A percentile compares a stretch with the other conserved stretches of the same genome.
Evolutionary conservation across 257 asterid genomes (phyloP).

Genomic region (Marsdenia floribunda): DNA sequence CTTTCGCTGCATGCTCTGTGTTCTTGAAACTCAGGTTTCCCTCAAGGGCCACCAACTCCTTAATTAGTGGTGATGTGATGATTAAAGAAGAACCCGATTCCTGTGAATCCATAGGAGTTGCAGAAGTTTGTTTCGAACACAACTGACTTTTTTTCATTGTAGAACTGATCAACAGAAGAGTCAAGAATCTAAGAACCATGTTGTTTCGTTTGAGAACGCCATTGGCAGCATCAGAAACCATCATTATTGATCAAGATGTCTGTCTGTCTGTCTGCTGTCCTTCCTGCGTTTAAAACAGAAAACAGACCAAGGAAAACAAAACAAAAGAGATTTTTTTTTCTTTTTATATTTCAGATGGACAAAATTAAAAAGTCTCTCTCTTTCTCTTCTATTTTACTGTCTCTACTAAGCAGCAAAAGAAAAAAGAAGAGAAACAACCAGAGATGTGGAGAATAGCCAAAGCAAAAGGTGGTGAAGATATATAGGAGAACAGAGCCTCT

Average conservation of each 20-base stretch:
- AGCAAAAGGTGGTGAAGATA: conserved; percentile 27
- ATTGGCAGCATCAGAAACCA: conserved; percentile 20
- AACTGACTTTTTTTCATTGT: conserved; percentile 37
- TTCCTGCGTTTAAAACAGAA: too few relatives aligned
- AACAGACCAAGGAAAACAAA: background rate
- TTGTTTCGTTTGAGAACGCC: conserved; percentile 35
- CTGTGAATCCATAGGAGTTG: conserved; percentile 15
- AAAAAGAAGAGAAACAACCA: background rate
- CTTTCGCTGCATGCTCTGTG: conserved; percentile 51
- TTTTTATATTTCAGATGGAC: too few relatives aligned
- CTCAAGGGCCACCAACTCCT: conserved; percentile 39
- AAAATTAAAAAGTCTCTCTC: conserved; percentile 4
- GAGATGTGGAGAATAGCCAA: conserved; percentile 25
- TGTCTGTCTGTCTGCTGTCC: background rate
- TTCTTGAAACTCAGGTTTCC: conserved; percentile 50
- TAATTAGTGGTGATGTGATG: conserved; percentile 33
- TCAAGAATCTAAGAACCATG: conserved; percentile 32
- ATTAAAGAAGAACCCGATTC: conserved; percentile 21
- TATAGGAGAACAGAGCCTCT: conserved; percentile 27
- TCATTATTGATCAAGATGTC: conserved; percentile 19
- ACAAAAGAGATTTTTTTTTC: too few relatives aligned
- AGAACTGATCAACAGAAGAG: conserved; percentile 39
- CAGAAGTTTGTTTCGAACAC: conserved; percentile 30
- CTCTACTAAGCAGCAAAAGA: background rate
- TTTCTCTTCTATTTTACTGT: conserved; percentile 9